A percentile compares a stretch with the other conserved stretches of the same genome.
phyloP scores from a whole-genome alignment of 2,329 filamentous ascomycete species.

The Paramyrothecium sp. region DNA sequence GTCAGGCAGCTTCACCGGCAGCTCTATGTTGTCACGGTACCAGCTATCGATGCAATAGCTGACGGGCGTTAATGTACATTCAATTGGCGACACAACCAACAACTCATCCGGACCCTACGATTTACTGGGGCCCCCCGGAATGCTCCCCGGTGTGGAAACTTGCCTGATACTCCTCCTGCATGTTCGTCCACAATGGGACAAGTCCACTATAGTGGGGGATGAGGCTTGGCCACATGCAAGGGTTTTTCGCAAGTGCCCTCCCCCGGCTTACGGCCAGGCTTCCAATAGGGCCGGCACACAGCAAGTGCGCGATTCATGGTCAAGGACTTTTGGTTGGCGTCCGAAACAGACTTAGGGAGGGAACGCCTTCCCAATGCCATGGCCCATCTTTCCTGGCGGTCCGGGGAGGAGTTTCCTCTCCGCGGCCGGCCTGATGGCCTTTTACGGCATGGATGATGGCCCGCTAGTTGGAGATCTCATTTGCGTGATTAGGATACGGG shows the following conservation, averaged over 20 bases:
- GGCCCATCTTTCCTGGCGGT: background rate
- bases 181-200: too few relatives aligned
- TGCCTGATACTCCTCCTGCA: too few relatives aligned
- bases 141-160: too few relatives aligned
- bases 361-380: background rate
- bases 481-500: background rate
- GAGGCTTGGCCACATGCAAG: background rate
- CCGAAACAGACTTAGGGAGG: background rate
- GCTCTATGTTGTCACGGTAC: too few relatives aligned
- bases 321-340: background rate
- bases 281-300: background rate
- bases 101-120: too few relatives aligned
- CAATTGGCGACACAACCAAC: too few relatives aligned
- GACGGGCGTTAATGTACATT: too few relatives aligned
- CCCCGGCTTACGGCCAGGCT: background rate
- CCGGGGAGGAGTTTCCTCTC: background rate
- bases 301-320: background rate
- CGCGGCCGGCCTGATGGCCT: background rate
- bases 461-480: background rate
- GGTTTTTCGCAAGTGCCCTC: background rate
- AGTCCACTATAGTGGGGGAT: background rate
- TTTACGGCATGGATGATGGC: background rate
- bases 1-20: too few relatives aligned
- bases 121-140: too few relatives aligned
- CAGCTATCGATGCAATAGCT: too few relatives aligned